Conservation (phyloP, 2,329 filamentous ascomycete species). For the Aspergillus arachidicola region DNA sequence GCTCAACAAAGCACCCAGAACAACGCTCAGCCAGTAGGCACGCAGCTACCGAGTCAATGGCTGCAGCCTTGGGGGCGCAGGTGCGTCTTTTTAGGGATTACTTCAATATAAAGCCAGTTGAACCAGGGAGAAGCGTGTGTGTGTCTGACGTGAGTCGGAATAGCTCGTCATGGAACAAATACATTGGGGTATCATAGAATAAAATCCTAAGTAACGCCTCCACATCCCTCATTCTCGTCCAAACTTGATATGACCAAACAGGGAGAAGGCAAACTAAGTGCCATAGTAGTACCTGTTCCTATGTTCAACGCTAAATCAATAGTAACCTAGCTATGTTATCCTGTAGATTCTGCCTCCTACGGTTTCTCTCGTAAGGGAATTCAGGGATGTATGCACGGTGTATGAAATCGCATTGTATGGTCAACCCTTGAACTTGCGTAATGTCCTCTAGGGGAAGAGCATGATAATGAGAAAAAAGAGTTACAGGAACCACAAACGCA, state of each 20-base stretch:
- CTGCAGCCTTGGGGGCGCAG: background rate
- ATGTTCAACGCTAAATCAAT: background rate
- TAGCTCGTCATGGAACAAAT: background rate
- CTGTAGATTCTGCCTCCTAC: background rate
- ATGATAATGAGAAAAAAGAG: slow-evolving; percentile 12
- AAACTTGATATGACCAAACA: background rate
- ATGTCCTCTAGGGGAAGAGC: slow-evolving; percentile 55
- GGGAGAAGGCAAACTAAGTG: background rate
- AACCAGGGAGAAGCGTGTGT: no score
- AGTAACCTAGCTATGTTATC: background rate
- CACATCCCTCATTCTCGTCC: background rate
- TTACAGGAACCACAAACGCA: background rate
- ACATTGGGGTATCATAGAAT: slow-evolving; percentile 19
- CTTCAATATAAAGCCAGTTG: background rate
- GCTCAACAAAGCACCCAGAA: slow-evolving; percentile 4
- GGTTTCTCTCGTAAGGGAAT: background rate
- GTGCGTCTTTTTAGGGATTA: background rate
- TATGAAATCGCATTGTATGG: background rate
- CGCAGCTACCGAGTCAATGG: background rate
- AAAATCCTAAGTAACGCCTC: slow-evolving; percentile 12
- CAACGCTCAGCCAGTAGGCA: background rate
- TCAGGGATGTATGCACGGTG: background rate
- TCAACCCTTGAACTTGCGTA: slow-evolving; percentile 71
- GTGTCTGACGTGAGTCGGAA: background rate
- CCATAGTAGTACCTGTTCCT: background rate